phyloP scores from a whole-genome alignment of 176 grass and related monocot genomes.

The Carex scoparia region DNA sequence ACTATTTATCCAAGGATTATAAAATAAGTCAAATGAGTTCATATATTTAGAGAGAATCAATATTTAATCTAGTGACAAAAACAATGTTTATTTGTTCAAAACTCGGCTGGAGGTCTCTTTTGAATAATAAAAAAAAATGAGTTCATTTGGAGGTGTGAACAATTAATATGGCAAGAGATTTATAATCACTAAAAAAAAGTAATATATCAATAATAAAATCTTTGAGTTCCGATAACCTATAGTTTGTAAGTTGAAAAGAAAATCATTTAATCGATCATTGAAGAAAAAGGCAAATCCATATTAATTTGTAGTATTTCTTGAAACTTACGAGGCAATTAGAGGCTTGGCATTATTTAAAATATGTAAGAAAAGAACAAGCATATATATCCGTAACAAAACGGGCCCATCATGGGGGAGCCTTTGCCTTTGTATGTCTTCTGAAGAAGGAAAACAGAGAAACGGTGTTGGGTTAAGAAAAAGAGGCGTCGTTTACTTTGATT shows the following conservation, averaged over 20 bases:
- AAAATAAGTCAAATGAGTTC: not conserved
- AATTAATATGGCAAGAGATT: too few species aligned
- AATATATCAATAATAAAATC: too few species aligned
- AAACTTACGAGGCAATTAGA: conserved; percentile 22
- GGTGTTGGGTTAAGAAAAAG: conserved; percentile 23
- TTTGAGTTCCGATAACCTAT: not conserved
- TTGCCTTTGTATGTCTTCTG: not conserved
- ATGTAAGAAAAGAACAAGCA: conserved; percentile 13
- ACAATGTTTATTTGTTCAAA: too few species aligned
- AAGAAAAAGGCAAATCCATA: not conserved
- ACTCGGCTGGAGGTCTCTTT: too few species aligned
- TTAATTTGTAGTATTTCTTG: not conserved
- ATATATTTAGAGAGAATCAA: too few species aligned
- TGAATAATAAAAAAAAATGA: too few species aligned
- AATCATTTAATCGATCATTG: not conserved
- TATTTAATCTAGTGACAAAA: too few species aligned
- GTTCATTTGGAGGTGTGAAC: too few species aligned
- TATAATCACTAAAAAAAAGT: too few species aligned
- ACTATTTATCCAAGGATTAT: not conserved
- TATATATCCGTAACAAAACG: not conserved
- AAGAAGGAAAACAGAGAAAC: not conserved
- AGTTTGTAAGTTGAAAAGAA: not conserved
- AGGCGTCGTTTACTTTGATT: conserved; percentile 29
- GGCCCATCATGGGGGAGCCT: not conserved
- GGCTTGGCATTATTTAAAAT: conserved; percentile 13